Conservation (phyloP, 306 rosid genomes). For the Spatholobus suberectus region DNA sequence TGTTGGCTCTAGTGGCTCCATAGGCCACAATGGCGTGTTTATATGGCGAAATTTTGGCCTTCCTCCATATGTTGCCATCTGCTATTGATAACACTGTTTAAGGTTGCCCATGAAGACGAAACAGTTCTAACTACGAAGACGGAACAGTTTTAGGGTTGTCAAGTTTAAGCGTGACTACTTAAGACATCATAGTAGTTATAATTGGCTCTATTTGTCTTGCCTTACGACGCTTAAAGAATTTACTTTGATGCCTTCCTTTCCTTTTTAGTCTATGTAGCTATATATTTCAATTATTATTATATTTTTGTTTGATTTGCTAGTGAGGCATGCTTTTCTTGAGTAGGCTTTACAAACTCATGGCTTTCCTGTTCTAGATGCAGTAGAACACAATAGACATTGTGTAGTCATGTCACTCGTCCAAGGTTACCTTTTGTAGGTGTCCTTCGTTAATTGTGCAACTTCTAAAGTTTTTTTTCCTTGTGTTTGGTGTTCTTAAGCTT, state of each 20-base stretch:
- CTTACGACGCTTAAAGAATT: conserved; percentile 93
- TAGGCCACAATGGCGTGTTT: too few species aligned
- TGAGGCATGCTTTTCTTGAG: conserved; percentile 33
- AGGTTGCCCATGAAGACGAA: conserved; percentile 93
- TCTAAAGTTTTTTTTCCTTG: conserved; percentile 16
- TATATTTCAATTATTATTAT: conserved; percentile 2
- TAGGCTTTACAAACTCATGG: conserved; percentile 89
- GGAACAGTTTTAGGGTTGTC: conserved; percentile 89
- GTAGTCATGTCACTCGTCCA: conserved; percentile 90
- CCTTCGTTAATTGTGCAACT: conserved; percentile 24
- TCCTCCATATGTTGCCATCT: neutral
- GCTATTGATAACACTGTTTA: conserved; percentile 90
- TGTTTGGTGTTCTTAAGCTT: neutral
- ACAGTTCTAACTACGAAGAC: conserved; percentile 82
- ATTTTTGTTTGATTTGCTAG: conserved; percentile 13
- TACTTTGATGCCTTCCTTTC: conserved; percentile 66
- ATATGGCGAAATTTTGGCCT: too few species aligned
- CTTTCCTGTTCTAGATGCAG: conserved; percentile 85
- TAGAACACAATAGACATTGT: conserved; percentile 90
- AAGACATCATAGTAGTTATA: conserved; percentile 83
- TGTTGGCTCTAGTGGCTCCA: too few species aligned
- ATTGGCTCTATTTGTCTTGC: conserved; percentile 93
- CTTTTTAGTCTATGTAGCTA: neutral
- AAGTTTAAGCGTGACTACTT: conserved; percentile 96
- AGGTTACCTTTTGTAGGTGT: conserved; percentile 90